Evolutionary conservation across 805 yeast species (phyloP).

Genomic region (Hanseniaspora meyeri): DNA sequence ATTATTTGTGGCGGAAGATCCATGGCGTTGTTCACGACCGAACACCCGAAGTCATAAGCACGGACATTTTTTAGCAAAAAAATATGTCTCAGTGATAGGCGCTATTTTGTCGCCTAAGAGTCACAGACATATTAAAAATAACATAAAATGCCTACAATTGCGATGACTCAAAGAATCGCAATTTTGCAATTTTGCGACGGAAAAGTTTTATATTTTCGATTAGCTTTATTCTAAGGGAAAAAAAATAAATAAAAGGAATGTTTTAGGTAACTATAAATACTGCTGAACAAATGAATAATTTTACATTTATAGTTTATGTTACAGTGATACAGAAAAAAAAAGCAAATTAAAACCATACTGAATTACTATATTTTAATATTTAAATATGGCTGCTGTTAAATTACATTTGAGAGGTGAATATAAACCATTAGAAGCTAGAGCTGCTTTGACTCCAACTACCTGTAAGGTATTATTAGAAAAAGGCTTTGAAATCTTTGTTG

Average conservation of each 20-base stretch:
- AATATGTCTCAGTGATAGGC: not conserved
- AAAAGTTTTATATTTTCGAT: not conserved
- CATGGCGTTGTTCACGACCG: not conserved
- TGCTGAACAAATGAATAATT: not conserved
- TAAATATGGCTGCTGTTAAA: conserved; percentile 34
- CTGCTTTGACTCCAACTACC: conserved; percentile 88
- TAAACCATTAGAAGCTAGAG: conserved; percentile 94
- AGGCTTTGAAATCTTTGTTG: conserved; percentile 81
- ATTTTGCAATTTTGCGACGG: not conserved
- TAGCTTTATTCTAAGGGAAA: not conserved
- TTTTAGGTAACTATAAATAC: not conserved
- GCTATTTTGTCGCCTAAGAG: not conserved
- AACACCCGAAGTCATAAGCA: not conserved
- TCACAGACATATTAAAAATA: not conserved
- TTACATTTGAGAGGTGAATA: conserved; percentile 93
- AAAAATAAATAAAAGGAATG: not conserved
- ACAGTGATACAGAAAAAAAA: not conserved
- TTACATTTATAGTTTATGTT: not conserved
- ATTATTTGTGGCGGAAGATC: too few relatives aligned
- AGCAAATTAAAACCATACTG: not conserved
- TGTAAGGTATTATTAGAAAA: conserved; percentile 72
- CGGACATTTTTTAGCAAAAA: not conserved
- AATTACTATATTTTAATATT: not conserved
- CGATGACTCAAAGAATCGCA: not conserved
- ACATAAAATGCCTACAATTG: not conserved